Percentiles rank a stretch among this genome's conserved stretches.
Conservation (phyloP, 768 basidiomycete genomes). For the Suillus tomentosus region DNA sequence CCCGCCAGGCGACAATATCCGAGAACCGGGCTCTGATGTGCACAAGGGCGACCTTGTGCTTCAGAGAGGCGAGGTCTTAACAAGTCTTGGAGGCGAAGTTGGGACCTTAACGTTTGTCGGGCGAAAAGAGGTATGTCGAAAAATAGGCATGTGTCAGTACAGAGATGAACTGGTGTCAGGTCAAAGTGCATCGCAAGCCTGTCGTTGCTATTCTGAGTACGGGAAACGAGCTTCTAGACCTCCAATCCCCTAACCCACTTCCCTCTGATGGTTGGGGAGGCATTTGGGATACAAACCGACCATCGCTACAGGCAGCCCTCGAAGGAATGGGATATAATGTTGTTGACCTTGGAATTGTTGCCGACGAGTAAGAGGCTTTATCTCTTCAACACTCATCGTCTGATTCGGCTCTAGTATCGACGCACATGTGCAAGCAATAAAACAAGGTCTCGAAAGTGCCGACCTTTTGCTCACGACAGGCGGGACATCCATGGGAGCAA, state of each 20-base stretch:
- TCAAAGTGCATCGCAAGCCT: constrained; percentile 70
- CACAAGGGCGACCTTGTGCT: constrained; percentile 66
- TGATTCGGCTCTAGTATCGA: constrained; percentile 42
- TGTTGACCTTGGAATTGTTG: constrained; percentile 78
- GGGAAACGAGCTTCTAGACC: constrained; percentile 77
- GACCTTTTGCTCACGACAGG: constrained; percentile 86
- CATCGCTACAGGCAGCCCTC: constrained; percentile 69
- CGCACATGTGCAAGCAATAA: constrained; percentile 59
- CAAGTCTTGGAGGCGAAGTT: constrained; percentile 75
- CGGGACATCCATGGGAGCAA: constrained; percentile 90
- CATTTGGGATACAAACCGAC: constrained; percentile 86
- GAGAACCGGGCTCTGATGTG: constrained; percentile 75
- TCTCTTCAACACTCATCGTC: constrained; percentile 9
- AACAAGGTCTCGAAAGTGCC: constrained; percentile 56
- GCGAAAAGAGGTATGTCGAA: constrained; percentile 54
- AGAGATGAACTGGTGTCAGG: constrained; percentile 42
- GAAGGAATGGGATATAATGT: constrained; percentile 76
- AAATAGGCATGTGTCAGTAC: not conserved
- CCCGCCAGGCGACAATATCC: constrained; percentile 67
- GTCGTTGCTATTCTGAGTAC: constrained; percentile 82
- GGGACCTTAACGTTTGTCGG: constrained; percentile 84
- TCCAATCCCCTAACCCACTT: constrained; percentile 45
- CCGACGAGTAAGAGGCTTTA: constrained; percentile 57
- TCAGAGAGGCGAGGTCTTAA: constrained; percentile 59
- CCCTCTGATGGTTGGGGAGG: constrained; percentile 59